These are phyloP conservation scores for Cladophialophora carrionii DNA, from an alignment of 2,329 filamentous ascomycete species.

Conservation along the genomic window DNA sequence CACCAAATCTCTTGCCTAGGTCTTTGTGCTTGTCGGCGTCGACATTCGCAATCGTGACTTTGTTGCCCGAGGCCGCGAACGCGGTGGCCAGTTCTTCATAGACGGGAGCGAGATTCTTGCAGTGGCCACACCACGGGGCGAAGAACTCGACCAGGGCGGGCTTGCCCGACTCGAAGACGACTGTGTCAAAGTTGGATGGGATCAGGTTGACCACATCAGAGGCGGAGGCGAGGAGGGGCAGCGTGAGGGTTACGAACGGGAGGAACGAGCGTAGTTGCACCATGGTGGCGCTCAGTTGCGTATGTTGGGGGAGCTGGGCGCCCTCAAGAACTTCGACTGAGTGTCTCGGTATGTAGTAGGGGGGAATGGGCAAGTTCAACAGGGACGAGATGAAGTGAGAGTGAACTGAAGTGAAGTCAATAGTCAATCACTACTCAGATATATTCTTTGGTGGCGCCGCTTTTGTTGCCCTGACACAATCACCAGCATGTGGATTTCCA, in stretches of 20 bases:
- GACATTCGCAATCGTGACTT: slow-evolving; percentile 90
- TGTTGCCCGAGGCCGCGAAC: slow-evolving; percentile 73
- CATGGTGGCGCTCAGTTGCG: slow-evolving; percentile 20
- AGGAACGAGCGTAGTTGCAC: slow-evolving; percentile 31
- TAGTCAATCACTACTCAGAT: not conserved
- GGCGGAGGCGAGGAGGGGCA: slow-evolving; percentile 64
- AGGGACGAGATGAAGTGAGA: not conserved
- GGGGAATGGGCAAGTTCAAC: not conserved
- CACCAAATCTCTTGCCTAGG: slow-evolving; percentile 81
- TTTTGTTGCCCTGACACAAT: slow-evolving; percentile 2
- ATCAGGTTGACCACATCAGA: slow-evolving; percentile 89
- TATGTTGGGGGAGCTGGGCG: not conserved
- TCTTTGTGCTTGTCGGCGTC: slow-evolving; percentile 87
- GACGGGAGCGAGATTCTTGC: slow-evolving; percentile 92
- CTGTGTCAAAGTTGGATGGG: slow-evolving; percentile 85
- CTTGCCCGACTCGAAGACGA: slow-evolving; percentile 89
- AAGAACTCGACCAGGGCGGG: slow-evolving; percentile 98
- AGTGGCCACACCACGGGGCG: slow-evolving; percentile 98
- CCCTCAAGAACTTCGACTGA: not conserved
- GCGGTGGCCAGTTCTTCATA: slow-evolving; percentile 84
- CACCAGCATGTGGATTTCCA: slow-evolving; percentile 20
- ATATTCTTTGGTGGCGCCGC: slow-evolving; percentile 6
- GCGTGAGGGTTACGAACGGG: slow-evolving; percentile 44
- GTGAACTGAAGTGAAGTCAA: not conserved
- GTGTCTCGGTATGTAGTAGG: not conserved